Evolutionary conservation across 768 basidiomycete species (phyloP), one percentile per base, ranked within the genome.

Genomic region (Lentinula boryana): DNA sequence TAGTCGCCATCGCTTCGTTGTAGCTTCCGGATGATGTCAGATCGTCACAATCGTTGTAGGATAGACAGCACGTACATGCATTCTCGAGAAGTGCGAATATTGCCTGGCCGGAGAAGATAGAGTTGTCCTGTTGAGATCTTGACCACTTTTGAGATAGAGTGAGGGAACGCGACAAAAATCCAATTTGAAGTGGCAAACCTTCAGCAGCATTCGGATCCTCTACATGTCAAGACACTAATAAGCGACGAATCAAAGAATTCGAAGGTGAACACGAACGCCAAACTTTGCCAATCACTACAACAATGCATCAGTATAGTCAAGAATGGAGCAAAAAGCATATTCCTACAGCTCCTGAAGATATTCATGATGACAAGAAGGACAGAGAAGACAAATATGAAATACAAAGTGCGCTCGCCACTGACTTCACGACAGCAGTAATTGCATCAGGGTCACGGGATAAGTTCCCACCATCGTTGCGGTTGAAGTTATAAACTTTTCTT

Each of bases 191-290:
- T n/a, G 18, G 18, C 52, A n/a, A 33, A 64, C 64, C 64, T 74
- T 98, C 96, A 35, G 93, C 85, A 57, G 93, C 92, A 73, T 95
- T 93, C 44, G 95, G 90, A 72, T 96, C 94, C 70, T 95, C 94
- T 95, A 69, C 63, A 66, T 36, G 63, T 63, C 63, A 55, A 63
- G 62, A 62, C 64, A 64, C 77, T 66, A 75, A 70, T 56, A 10
- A 27, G 64, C 46, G 16, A 62, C 62, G 71, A 63, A 56, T 50
- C 44, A 49, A 59, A 63, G 62, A 51, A 36, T 56, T 41, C 27
- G 21, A 63, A 59, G 50, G 49, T 57, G 56, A 61, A 64, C 43
- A 85, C 93, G 73, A 74, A 95, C 95, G 92, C 93, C 93, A 95
- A 72, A 97, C 93, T 84, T 87, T 93, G 64, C 91, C 88, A 62